Evolutionary conservation across 1,139 yeast genomes (phyloP), one percentile per base, ranked within the genome.

Genomic region (Arxiozyma bovina): DNA sequence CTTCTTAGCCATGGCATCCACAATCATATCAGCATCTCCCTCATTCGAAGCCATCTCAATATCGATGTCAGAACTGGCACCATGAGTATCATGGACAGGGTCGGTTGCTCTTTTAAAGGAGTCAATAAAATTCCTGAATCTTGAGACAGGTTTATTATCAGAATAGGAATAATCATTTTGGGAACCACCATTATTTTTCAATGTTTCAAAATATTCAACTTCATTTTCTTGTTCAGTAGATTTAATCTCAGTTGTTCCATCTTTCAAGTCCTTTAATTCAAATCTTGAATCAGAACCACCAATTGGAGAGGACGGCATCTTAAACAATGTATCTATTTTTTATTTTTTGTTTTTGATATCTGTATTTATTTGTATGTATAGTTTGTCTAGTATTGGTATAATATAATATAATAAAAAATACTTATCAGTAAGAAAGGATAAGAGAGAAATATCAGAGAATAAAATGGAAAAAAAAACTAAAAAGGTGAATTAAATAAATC

Each of bases 61-160:
- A 45, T 52, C 57, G 11, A 27, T 23, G 11, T 41, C 25, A 6
- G 48, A 30, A 17, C 18, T 25, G 12, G 40, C 20, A 7, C 17
- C n/a, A 20, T 15, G 21, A 15, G 18, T 15, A 15, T 53, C 57
- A 6, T 57, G 58, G 4, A 21, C 41, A 9, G 49, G 27, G n/a
- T 55, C 59, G 4, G 57, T 60, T 5, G 63, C 61, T 48, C 60
- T 52, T 44, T 59, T 61, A 50, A 62, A 62, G 7, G 64, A 61
- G 41, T 60, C 61, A 25, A 55, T 46, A 48, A 62, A 60, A 30
- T 59, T 54, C 34, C 46, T 52, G 38, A 58, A 51, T n/a, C 56
- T 43, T 9, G 53, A 30, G n/a, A 27, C 44, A 17, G 50, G 34
- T 42, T 53, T 22, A 38, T 48, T 47, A 18, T 47, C 42, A n/a